phyloP scores from a whole-genome alignment of 148 eudicot genomes.

The Polygonum aviculare region DNA sequence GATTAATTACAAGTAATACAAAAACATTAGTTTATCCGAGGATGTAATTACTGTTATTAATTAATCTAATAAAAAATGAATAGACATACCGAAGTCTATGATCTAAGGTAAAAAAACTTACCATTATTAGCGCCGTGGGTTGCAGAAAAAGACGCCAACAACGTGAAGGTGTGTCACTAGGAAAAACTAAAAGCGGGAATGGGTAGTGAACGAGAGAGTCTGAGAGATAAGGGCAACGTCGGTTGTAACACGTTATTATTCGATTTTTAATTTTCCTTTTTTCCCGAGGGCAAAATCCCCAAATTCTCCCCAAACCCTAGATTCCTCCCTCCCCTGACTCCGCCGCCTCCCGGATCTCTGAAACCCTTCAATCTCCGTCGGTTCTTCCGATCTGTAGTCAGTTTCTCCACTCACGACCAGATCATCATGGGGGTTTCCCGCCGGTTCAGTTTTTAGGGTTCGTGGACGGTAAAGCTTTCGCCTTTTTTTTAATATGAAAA shows the following conservation, averaged over 20 bases:
- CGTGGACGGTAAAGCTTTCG: not conserved
- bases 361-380: not conserved
- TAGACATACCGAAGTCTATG: not conserved
- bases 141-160: not conserved
- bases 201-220: slow-evolving; percentile 1
- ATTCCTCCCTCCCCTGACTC: not conserved
- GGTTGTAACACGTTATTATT: not conserved
- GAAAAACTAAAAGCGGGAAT: not conserved
- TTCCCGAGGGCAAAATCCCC: slow-evolving; percentile 22
- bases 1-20: too few species aligned
- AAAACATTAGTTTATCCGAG: not conserved
- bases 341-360: slow-evolving; percentile 13
- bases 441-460: slow-evolving; percentile 1
- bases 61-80: not conserved
- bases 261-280: not conserved
- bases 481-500: not conserved
- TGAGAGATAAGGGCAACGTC: not conserved
- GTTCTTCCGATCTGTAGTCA: not conserved
- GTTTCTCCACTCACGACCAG: not conserved
- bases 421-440: slow-evolving; percentile 12
- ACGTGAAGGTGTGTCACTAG: not conserved
- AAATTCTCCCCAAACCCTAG: slow-evolving; percentile 25
- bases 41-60: not conserved
- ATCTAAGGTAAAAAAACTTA: not conserved
- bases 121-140: not conserved